These are phyloP conservation scores for Brettanomyces naardenensis DNA, from an alignment of 805 yeast species.

Conservation along the genomic window DNA sequence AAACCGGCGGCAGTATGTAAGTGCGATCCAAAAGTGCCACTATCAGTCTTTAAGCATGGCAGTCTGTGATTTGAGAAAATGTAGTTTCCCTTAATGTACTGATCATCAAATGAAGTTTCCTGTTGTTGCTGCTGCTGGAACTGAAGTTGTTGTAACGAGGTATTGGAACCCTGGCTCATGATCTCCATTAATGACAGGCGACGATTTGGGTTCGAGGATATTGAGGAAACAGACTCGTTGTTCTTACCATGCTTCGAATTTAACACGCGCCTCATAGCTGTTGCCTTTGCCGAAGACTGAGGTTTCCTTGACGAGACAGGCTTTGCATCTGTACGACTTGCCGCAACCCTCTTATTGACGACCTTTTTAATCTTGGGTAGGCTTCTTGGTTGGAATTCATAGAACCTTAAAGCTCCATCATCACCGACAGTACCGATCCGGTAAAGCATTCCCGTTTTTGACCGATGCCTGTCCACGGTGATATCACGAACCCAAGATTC, in stretches of 20 bases:
- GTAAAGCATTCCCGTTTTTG: conserved; percentile 28
- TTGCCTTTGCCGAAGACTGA: neutral
- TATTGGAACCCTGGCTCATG: conserved; percentile 8
- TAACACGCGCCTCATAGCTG: conserved; percentile 9
- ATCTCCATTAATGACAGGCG: conserved; percentile 9
- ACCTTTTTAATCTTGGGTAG: conserved; percentile 28
- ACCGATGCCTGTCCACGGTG: conserved; percentile 32
- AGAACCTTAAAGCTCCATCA: conserved; percentile 42
- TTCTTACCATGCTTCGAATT: conserved; percentile 9
- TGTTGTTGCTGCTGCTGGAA: conserved; percentile 2
- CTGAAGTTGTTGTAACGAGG: neutral
- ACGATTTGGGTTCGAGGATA: conserved; percentile 15
- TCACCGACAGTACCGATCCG: conserved; percentile 49
- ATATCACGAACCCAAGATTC: conserved; percentile 43
- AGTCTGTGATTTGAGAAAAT: neutral
- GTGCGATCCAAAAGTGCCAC: neutral
- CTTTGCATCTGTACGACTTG: conserved; percentile 4
- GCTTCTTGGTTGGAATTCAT: conserved; percentile 46
- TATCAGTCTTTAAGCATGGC: conserved; percentile 1
- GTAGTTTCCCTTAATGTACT: neutral
- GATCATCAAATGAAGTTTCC: conserved; percentile 1
- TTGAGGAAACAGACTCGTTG: conserved; percentile 24
- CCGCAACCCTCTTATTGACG: conserved; percentile 7
- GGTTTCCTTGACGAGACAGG: neutral
- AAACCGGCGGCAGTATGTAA: conserved; percentile 21